Conservation (phyloP, 2,329 filamentous ascomycete genomes). For the Pseudogymnoascus destructans region DNA sequence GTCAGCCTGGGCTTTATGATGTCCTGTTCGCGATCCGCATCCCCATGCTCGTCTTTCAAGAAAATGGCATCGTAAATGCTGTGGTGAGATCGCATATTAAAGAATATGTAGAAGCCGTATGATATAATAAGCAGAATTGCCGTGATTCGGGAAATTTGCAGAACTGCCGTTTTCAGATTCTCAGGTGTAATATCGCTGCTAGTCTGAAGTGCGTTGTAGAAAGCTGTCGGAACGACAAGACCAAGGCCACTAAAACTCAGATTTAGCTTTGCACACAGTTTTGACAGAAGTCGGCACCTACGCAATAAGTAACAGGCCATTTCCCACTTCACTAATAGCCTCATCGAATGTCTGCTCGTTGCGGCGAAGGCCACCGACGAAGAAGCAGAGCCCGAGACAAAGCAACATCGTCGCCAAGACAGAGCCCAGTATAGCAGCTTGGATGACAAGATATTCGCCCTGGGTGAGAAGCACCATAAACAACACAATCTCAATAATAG, state of each 20-base stretch:
- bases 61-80: conserved; percentile 64
- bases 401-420: conserved; percentile 71
- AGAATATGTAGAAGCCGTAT: conserved; percentile 54
- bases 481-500: conserved; percentile 68
- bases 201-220: conserved; percentile 35
- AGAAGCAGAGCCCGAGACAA: conserved; percentile 69
- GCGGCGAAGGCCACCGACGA: conserved; percentile 56
- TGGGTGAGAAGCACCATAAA: conserved; percentile 60
- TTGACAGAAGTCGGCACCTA: conserved; percentile 35
- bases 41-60: conserved; percentile 53
- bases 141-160: conserved; percentile 57
- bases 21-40: conserved; percentile 51
- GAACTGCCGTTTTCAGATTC: conserved; percentile 38
- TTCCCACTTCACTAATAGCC: conserved; percentile 66
- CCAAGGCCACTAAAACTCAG: conserved; percentile 33
- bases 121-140: conserved; percentile 58
- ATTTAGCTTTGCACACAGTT: conserved; percentile 11
- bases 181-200: conserved; percentile 24
- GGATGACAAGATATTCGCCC: conserved; percentile 54
- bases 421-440: conserved; percentile 72
- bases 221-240: conserved; percentile 32
- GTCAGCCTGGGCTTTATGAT: conserved; percentile 55
- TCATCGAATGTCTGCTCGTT: conserved; percentile 61
- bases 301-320: conserved; percentile 63
- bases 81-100: conserved; percentile 66